Conservation (phyloP, 78 protist species). For the Dictyostelium purpureum region DNA sequence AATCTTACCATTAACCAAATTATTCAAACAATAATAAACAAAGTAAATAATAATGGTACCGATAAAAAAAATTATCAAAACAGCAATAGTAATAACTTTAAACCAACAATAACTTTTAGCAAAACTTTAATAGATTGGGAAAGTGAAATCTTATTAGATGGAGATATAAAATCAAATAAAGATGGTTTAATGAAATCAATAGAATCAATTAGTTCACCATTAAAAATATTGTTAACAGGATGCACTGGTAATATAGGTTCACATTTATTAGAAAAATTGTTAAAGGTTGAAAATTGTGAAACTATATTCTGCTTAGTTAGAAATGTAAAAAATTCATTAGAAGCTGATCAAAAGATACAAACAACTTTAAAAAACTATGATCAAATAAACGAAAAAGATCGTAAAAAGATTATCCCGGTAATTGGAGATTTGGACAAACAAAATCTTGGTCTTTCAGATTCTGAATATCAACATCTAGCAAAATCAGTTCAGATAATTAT, state of each 20-base stretch:
- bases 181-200: too few relatives aligned
- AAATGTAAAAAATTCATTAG: neutral
- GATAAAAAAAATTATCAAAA: neutral
- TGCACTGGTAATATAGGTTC: conserved; percentile 33
- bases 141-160: neutral
- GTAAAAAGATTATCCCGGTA: neutral
- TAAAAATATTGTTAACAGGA: conserved; percentile 26
- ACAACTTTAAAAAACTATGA: neutral
- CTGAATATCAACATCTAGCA: neutral
- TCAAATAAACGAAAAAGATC: neutral
- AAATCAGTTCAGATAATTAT: neutral
- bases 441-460: neutral
- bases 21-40: neutral
- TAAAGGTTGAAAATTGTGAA: neutral
- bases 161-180: neutral
- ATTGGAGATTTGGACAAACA: conserved; percentile 20
- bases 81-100: neutral
- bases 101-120: neutral
- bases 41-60: neutral
- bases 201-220: neutral
- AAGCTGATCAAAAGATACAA: neutral
- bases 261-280: neutral
- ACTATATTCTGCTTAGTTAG: conserved; percentile 36
- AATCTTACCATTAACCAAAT: neutral
- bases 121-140: neutral